Conservation (phyloP, 148 eudicot species). For the Camellia sinensis region DNA sequence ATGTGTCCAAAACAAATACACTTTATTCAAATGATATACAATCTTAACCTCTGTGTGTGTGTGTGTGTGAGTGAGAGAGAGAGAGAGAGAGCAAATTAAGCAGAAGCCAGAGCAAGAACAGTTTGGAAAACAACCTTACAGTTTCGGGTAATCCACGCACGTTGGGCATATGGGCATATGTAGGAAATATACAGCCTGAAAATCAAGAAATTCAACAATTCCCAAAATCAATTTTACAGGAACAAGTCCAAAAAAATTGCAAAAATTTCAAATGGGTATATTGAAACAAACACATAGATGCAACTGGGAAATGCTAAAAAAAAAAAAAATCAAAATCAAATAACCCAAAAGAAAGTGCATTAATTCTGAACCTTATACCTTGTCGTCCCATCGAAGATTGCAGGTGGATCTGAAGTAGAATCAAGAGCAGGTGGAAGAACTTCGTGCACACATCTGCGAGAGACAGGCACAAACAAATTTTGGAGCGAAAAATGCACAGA, state of each 20-base stretch:
- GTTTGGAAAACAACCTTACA: conserved; percentile 43
- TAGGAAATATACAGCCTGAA: conserved; percentile 70
- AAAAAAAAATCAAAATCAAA: neutral
- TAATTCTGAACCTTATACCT: conserved; percentile 33
- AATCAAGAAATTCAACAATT: conserved; percentile 11
- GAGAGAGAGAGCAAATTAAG: neutral
- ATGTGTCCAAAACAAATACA: neutral
- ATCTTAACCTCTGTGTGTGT: neutral
- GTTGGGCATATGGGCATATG: conserved; percentile 81
- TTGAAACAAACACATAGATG: conserved; percentile 1
- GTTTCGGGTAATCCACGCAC: conserved; percentile 68
- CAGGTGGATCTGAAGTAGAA: conserved; percentile 69
- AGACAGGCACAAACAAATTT: neutral
- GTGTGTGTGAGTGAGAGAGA: neutral
- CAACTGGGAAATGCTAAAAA: neutral
- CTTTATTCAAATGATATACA: neutral
- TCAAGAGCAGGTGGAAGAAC: conserved; percentile 57
- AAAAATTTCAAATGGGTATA: neutral
- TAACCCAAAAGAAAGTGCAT: neutral
- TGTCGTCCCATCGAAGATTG: conserved; percentile 69
- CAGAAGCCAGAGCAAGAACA: neutral
- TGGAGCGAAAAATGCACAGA: neutral
- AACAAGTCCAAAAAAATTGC: neutral
- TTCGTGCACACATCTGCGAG: conserved; percentile 41
- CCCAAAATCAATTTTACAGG: neutral